Base-by-base conservation (phyloP, 208 protist genomes). In the Crithidia acanthocephali region DNA sequence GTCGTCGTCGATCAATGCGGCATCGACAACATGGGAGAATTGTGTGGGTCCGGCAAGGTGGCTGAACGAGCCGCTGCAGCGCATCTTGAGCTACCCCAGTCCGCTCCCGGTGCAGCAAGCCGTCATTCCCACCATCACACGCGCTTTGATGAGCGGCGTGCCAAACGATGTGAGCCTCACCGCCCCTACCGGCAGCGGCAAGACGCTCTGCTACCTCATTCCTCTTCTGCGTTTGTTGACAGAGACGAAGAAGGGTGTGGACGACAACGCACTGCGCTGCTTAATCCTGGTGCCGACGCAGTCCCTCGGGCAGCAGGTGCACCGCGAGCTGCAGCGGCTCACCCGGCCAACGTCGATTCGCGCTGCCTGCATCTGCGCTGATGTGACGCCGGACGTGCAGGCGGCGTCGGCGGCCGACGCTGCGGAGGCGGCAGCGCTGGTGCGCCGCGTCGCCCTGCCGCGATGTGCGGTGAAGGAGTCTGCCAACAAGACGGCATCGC, bases 121-220 rank as follows among this genome's bases (percentile, higher is more conserved):
- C 11, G 85, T 97, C 27, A 77, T 95, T 16, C 92, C 92, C 16
- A 86, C 73, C 28, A 78, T 97, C 23, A 68, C 67, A 1, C 84
- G 85, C 2, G 86, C 86, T 2, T 64, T 97, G 10, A 56, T 82
- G 51, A 92, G 87, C 74, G 84, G 80, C 30, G 73, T 97, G 15
- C 90, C 92, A 13, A 89, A 93, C 77, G 92, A 97, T 52, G 79
- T 97, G 40, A 92, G 92, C 68, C 88, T 97, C 59, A 94, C 90
- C 13, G 90, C 92, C n/a, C 92, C 92, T 8, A 97, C 92, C 32
- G 92, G 92, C 1, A 95, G 90, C 56, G 92, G 92, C 27, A 97
- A 97, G 62, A 97, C 92, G 28, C 84, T 97, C 8, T 97, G 92
- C 67, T 97, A 95, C 68, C 73, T 97, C 15, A 44, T 97, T 0